Evolutionary conservation across 164 flowering plant species (phyloP).

Genomic region (Stephania cephalantha): DNA sequence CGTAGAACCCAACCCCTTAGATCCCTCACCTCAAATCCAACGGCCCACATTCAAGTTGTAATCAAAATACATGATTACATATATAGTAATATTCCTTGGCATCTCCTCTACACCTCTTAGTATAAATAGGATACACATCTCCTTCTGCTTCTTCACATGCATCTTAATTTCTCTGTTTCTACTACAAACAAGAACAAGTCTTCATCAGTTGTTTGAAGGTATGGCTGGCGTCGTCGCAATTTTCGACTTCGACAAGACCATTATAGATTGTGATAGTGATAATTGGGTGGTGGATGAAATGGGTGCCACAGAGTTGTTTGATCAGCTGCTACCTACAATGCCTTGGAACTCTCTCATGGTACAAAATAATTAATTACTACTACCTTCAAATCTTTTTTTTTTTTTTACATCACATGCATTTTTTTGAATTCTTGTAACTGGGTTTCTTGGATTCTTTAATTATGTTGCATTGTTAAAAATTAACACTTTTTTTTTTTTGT

Average conservation of each 20-base stretch:
- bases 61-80: neutral
- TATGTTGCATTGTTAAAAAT: neutral
- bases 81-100: neutral
- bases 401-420: neutral
- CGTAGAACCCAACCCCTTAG: neutral
- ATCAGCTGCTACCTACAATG: conserved; percentile 47
- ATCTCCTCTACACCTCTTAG: neutral
- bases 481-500: neutral
- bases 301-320: conserved; percentile 51
- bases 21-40: neutral
- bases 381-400: neutral
- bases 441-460: neutral
- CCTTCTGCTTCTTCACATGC: neutral
- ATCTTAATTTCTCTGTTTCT: neutral
- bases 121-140: neutral
- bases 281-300: conserved; percentile 62
- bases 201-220: neutral
- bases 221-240: conserved; percentile 46
- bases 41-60: neutral
- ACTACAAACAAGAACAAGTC: neutral
- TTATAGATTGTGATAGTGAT: conserved; percentile 79
- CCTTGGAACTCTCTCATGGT: conserved; percentile 95
- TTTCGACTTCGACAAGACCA: conserved; percentile 80
- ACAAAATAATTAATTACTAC: neutral
- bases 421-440: neutral